Conservation (phyloP, 345 rosid genomes). For the Salix viminalis region DNA sequence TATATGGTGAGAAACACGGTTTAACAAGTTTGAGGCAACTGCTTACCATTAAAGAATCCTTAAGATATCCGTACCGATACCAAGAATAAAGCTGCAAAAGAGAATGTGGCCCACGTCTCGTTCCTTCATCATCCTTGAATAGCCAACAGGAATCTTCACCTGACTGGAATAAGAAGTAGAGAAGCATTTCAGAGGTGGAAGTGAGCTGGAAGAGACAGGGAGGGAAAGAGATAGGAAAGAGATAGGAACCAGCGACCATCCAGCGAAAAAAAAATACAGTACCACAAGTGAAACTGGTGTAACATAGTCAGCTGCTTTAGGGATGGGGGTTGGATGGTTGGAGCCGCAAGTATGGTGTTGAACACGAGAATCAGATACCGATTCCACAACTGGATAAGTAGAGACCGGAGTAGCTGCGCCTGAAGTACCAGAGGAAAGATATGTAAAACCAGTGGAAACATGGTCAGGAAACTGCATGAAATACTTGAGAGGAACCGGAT, state of each 20-base stretch:
- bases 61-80: slow-evolving; percentile 56
- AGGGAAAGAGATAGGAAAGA: neutral
- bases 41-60: slow-evolving; percentile 59
- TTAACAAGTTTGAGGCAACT: neutral
- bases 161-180: slow-evolving; percentile 37
- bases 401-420: slow-evolving; percentile 23
- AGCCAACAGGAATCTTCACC: slow-evolving; percentile 71
- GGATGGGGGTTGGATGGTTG: slow-evolving; percentile 27
- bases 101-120: slow-evolving; percentile 75
- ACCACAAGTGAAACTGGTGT: slow-evolving; percentile 46
- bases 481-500: slow-evolving; percentile 73
- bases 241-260: neutral
- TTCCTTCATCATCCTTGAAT: slow-evolving; percentile 64
- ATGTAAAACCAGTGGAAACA: slow-evolving; percentile 72
- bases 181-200: neutral
- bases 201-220: neutral
- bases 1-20: neutral
- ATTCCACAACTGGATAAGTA: slow-evolving; percentile 22
- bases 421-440: slow-evolving; percentile 36
- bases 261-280: slow-evolving; percentile 7
- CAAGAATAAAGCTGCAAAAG: slow-evolving; percentile 62
- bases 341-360: slow-evolving; percentile 22
- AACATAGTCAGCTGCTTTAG: slow-evolving; percentile 23
- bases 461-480: slow-evolving; percentile 89
- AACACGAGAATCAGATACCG: slow-evolving; percentile 28